These are phyloP conservation scores for Ascosphaera acerosa DNA, from an alignment of 2,329 filamentous ascomycete species.

Conservation along the genomic window DNA sequence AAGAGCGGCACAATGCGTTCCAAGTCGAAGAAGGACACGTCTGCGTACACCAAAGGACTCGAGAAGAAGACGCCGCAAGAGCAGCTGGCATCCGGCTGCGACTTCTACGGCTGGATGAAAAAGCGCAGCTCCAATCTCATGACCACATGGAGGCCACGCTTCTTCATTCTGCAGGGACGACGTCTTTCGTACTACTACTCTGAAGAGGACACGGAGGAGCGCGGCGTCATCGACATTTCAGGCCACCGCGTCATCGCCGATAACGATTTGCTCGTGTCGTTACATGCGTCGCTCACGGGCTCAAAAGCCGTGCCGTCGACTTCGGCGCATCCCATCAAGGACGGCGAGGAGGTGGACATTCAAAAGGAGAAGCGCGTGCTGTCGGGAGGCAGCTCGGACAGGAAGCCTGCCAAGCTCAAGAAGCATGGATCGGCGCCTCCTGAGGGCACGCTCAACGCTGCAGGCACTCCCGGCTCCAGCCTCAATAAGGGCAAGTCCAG, in stretches of 20 bases:
- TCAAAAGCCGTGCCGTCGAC: slow-evolving; percentile 44
- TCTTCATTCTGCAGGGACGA: slow-evolving; percentile 85
- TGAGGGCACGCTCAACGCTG: too few species aligned
- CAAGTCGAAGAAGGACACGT: slow-evolving; percentile 82
- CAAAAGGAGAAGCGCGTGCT: too few species aligned
- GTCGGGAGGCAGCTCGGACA: too few species aligned
- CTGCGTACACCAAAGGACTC: slow-evolving; percentile 71
- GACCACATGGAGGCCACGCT: slow-evolving; percentile 87
- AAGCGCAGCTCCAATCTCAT: slow-evolving; percentile 92
- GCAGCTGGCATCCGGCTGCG: slow-evolving; percentile 60
- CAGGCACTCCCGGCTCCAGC: too few species aligned
- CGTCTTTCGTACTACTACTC: slow-evolving; percentile 91
- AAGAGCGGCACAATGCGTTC: too few species aligned
- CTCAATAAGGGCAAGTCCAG: too few species aligned
- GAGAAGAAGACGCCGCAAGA: slow-evolving; percentile 58
- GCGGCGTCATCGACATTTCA: slow-evolving; percentile 90
- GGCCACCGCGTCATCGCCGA: slow-evolving; percentile 92
- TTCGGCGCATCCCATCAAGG: slow-evolving; percentile 17
- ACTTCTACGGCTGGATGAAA: slow-evolving; percentile 99
- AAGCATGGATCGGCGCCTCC: too few species aligned
- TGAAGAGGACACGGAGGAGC: slow-evolving; percentile 75
- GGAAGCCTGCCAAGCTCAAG: too few species aligned
- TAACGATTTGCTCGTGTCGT: slow-evolving; percentile 65
- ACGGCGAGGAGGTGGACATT: too few species aligned
- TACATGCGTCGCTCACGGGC: slow-evolving; percentile 79